Evolutionary conservation across 805 yeast species (phyloP).

Genomic region (Myxozyma geophila): DNA sequence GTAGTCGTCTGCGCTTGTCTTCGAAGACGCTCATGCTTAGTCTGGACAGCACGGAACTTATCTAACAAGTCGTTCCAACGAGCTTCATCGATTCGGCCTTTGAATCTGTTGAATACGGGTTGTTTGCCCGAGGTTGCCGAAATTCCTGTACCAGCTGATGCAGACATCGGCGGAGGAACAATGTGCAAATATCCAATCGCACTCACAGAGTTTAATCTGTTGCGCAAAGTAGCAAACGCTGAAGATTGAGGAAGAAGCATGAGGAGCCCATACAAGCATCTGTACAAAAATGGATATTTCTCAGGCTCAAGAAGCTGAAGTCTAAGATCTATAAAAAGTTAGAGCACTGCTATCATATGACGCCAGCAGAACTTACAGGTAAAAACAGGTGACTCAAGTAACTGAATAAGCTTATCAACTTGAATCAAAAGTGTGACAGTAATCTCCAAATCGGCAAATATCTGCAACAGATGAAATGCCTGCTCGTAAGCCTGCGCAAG

Average conservation of each 20-base stretch:
- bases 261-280: conserved; percentile 85
- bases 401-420: conserved; percentile 84
- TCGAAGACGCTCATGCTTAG: conserved; percentile 45
- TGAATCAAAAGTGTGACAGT: conserved; percentile 80
- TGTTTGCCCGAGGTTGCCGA: conserved; percentile 28
- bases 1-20: conserved; percentile 23
- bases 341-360: background rate
- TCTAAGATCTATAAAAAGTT: conserved; percentile 57
- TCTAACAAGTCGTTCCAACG: conserved; percentile 53
- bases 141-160: conserved; percentile 26
- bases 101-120: conserved; percentile 21
- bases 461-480: conserved; percentile 79
- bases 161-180: conserved; percentile 32
- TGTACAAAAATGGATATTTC: conserved; percentile 75
- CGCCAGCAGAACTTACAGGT: conserved; percentile 49
- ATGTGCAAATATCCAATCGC: conserved; percentile 46
- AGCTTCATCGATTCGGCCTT: conserved; percentile 39
- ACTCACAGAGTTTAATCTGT: conserved; percentile 66
- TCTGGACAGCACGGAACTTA: conserved; percentile 57
- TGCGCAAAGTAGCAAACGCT: conserved; percentile 81
- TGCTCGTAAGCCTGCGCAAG: conserved; percentile 86
- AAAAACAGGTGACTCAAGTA: conserved; percentile 90
- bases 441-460: conserved; percentile 81
- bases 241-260: conserved; percentile 94
- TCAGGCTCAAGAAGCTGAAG: conserved; percentile 89